Evolutionary conservation across 139 green algal genomes (phyloP).

Genomic region (Edaphochlamys debaryana): DNA sequence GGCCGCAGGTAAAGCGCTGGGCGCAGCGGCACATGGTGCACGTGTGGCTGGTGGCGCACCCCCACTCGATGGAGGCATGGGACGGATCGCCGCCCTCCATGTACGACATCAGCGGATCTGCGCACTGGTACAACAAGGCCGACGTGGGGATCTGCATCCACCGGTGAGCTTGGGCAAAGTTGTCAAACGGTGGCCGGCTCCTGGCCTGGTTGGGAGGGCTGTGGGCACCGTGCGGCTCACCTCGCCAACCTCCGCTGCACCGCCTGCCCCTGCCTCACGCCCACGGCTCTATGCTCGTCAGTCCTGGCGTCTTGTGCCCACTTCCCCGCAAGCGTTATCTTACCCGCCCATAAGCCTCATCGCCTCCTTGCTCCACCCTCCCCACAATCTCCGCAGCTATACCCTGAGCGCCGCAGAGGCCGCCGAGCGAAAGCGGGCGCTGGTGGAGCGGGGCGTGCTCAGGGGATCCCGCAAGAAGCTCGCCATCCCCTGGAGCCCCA

Average conservation of each 20-base stretch:
- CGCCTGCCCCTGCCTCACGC: no score
- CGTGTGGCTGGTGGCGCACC: slow-evolving; percentile 98
- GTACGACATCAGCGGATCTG: slow-evolving; percentile 93
- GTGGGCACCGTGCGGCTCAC: no score
- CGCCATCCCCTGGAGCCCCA: background rate
- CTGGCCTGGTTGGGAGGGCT: no score
- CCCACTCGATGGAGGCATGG: slow-evolving; percentile 87
- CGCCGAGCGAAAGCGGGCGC: background rate
- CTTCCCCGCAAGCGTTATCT: no score
- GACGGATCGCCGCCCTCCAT: slow-evolving; percentile 84
- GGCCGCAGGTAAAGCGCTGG: slow-evolving; percentile 63
- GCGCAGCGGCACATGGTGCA: slow-evolving; percentile 88
- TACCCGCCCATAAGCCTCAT: no score
- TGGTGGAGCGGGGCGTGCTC: no score
- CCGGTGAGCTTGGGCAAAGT: slow-evolving; percentile 41
- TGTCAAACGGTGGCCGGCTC: no score
- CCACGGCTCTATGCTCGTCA: no score
- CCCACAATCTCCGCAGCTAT: background rate
- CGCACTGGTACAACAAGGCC: slow-evolving; percentile 98
- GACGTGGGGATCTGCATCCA: slow-evolving; percentile 98
- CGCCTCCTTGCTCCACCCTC: no score
- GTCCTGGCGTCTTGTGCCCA: no score
- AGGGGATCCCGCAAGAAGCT: background rate
- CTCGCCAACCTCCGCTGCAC: no score
- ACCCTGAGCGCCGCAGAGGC: slow-evolving; percentile 7